Evolutionary conservation across 305 asterid genomes (phyloP), one percentile per base, ranked within the genome.

Genomic region (Fraxinus velutina): DNA sequence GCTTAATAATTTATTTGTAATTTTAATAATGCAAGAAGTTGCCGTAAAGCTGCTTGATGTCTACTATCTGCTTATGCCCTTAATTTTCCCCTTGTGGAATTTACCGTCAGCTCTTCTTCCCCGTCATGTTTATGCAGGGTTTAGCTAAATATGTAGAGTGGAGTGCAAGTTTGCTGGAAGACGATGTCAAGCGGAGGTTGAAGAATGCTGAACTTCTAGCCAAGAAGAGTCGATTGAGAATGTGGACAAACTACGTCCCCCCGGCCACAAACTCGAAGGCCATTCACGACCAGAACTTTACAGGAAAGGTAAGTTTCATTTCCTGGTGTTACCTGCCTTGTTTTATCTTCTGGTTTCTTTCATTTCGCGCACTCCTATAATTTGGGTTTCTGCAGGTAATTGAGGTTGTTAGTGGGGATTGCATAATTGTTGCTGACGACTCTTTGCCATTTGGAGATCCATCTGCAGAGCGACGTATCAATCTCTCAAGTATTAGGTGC

Each of bases 211-310:
- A 96, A 85, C 98, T 96, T 86, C 95, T 90, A 82, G 94, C 96
- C 52, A 96, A 96, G 87, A 96, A 93, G 89, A 19, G 87, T 8
- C 90, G 97, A 32, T 78, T 96, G 79, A 90, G 90, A 85, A 87
- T 89, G 82, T 94, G 98, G 98, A 92, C 97, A 47, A 93, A 96
- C 84, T 96, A 96, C 79, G 93, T 92, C 30, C 97, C 97, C 70
- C 99, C 99, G 33, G 91, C 89, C 3, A 83, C 99, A 50, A 93
- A 94, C 89, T 96, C 98, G 9, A 96, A 93, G 92, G 98, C 98
- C 80, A 94, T 96, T 85, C 97, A 91, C 85, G 95, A 94, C 86
- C 98, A 96, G 88, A 93, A 96, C 86, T 96, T 96, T 82, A 89
- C 93, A 0, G 99, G 99, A 88, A 96, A 93, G 88, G 99, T 94